Evolutionary conservation across 2,329 filamentous ascomycete species (phyloP).

Genomic region (Fusarium sp.): DNA sequence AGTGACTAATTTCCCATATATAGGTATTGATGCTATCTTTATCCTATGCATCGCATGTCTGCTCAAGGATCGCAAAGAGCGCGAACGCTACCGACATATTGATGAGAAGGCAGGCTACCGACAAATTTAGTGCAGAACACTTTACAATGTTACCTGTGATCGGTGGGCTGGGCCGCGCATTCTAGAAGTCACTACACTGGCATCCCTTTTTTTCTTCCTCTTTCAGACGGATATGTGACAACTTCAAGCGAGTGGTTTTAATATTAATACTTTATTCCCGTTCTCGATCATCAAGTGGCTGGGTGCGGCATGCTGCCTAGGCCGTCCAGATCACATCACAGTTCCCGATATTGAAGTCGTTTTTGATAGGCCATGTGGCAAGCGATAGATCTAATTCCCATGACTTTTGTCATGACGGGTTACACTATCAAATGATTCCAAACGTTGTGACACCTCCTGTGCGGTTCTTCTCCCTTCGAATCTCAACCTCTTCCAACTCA

Average conservation of each 20-base stretch:
- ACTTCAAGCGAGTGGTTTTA: constrained; percentile 25
- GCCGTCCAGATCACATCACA: neutral
- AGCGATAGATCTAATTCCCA: constrained; percentile 5
- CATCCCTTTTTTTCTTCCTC: constrained; percentile 9
- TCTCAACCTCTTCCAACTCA: constrained; percentile 52
- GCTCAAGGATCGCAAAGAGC: constrained; percentile 83
- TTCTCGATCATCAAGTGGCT: neutral
- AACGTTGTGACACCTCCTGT: constrained; percentile 43
- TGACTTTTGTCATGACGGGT: constrained; percentile 12
- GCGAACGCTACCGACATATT: constrained; percentile 80
- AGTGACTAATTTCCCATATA: neutral
- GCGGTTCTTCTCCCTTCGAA: constrained; percentile 39
- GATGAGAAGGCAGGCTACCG: constrained; percentile 77
- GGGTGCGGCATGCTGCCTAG: neutral
- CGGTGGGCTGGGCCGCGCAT: constrained; percentile 5
- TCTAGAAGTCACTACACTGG: constrained; percentile 5
- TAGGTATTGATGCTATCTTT: constrained; percentile 72
- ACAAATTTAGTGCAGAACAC: constrained; percentile 52
- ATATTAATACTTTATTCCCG: constrained; percentile 22
- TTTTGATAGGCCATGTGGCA: neutral
- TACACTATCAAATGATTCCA: constrained; percentile 34
- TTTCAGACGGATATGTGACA: constrained; percentile 23
- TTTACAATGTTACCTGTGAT: constrained; percentile 5
- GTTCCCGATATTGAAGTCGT: constrained; percentile 2
- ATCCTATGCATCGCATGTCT: constrained; percentile 79